Evolutionary conservation across 345 rosid genomes (phyloP).

Genomic region (Bruguiera sexangula): DNA sequence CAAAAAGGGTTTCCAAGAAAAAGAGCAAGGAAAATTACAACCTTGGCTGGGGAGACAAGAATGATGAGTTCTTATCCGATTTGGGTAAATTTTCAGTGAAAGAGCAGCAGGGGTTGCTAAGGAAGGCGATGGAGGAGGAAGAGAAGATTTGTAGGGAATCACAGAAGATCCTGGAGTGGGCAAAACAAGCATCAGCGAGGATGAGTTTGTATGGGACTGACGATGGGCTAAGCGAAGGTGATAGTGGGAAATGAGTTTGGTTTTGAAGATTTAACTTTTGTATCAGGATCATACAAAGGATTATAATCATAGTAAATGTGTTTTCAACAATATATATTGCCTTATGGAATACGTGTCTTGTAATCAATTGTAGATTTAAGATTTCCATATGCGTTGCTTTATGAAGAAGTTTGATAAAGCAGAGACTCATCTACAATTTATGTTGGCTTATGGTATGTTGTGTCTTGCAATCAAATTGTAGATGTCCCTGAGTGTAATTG

Average conservation of each 20-base stretch:
- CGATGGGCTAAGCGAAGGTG: conserved; percentile 38
- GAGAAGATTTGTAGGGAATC: conserved; percentile 62
- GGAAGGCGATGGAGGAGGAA: conserved; percentile 57
- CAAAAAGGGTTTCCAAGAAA: conserved; percentile 28
- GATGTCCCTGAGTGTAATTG: too few relatives aligned
- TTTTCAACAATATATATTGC: too few relatives aligned
- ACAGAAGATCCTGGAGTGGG: conserved; percentile 57
- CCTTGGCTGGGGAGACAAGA: conserved; percentile 19
- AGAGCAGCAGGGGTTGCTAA: conserved; percentile 49
- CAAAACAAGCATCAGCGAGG: conserved; percentile 58
- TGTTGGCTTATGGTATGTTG: too few relatives aligned
- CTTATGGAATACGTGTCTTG: too few relatives aligned
- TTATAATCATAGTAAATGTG: too few relatives aligned
- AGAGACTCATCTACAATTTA: too few relatives aligned
- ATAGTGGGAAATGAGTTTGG: conserved; percentile 6
- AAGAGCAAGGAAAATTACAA: conserved; percentile 28
- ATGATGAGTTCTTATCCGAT: conserved; percentile 9
- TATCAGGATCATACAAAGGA: background rate
- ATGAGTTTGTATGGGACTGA: conserved; percentile 23
- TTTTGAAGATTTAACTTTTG: background rate
- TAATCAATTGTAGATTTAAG: too few relatives aligned
- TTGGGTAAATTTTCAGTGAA: conserved; percentile 47
- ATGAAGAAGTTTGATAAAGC: too few relatives aligned
- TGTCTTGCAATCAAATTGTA: too few relatives aligned
- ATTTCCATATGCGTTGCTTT: too few relatives aligned